Percentiles rank a stretch among this genome's conserved stretches.
These are phyloP conservation scores for Tetrahymena malaccensis DNA, from an alignment of 73 alveolate species.

Conservation along the genomic window DNA sequence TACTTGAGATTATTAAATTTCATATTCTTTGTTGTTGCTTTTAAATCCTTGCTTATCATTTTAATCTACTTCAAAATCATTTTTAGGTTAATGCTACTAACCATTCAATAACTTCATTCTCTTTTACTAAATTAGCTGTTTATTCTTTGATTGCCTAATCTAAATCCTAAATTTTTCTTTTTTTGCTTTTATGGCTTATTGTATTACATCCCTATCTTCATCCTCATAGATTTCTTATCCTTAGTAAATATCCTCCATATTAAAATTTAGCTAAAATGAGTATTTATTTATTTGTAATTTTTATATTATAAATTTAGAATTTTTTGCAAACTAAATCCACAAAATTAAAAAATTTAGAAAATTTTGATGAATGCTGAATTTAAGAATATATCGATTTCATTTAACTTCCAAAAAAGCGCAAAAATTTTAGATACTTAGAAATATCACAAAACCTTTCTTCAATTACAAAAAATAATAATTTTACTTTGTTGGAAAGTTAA, in stretches of 20 bases:
- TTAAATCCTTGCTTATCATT: not conserved
- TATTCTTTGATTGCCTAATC: not conserved
- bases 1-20: not conserved
- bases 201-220: not conserved
- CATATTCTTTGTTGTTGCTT: not conserved
- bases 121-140: not conserved
- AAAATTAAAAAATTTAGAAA: not conserved
- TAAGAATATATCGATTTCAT: not conserved
- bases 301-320: not conserved
- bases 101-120: not conserved
- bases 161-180: not conserved
- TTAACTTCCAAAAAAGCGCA: not conserved
- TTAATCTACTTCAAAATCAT: not conserved
- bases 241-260: not conserved
- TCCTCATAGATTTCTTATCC: not conserved
- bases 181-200: not conserved
- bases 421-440: not conserved
- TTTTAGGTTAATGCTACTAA: not conserved
- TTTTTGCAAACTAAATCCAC: not conserved
- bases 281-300: not conserved
- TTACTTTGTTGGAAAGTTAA: too few relatives aligned
- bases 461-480: too few relatives aligned
- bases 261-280: not conserved
- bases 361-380: not conserved
- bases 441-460: not conserved